These are phyloP conservation scores for Colletotrichum graminicola DNA, from an alignment of 2,329 filamentous ascomycete genomes.

Conservation along the genomic window DNA sequence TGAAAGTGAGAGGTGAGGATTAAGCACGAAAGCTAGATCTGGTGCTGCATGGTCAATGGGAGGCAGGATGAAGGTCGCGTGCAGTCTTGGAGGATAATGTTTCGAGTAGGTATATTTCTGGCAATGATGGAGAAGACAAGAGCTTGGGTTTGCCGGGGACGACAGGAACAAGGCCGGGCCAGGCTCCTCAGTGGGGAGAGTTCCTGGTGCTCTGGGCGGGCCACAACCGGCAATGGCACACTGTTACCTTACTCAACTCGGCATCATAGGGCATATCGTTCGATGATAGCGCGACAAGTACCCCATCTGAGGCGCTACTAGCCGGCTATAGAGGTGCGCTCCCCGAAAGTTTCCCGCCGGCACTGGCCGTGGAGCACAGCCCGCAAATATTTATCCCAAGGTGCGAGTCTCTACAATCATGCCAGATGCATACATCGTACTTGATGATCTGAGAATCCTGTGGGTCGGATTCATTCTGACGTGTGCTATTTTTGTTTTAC, in stretches of 20 bases:
- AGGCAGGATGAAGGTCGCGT: constrained; percentile 27
- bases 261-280: constrained; percentile 35
- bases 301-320: constrained; percentile 9
- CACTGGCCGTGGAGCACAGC: constrained; percentile 15
- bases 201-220: constrained; percentile 20
- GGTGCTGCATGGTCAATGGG: constrained; percentile 37
- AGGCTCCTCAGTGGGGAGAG: constrained; percentile 36
- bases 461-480: neutral
- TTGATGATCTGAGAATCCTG: neutral
- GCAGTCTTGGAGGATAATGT: constrained; percentile 26
- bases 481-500: constrained; percentile 3
- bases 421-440: neutral
- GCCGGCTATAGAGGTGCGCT: constrained; percentile 27
- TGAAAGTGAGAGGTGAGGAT: constrained; percentile 13
- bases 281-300: constrained; percentile 38
- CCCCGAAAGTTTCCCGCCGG: constrained; percentile 18
- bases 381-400: constrained; percentile 23
- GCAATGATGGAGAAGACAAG: constrained; percentile 34
- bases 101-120: constrained; percentile 40
- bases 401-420: neutral
- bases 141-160: constrained; percentile 37
- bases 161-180: constrained; percentile 35
- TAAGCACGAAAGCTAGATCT: constrained; percentile 10
- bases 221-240: constrained; percentile 30
- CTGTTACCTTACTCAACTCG: constrained; percentile 36